Evolutionary conservation across 169 alveolate species (phyloP).

Genomic region (Eimeria acervulina): DNA sequence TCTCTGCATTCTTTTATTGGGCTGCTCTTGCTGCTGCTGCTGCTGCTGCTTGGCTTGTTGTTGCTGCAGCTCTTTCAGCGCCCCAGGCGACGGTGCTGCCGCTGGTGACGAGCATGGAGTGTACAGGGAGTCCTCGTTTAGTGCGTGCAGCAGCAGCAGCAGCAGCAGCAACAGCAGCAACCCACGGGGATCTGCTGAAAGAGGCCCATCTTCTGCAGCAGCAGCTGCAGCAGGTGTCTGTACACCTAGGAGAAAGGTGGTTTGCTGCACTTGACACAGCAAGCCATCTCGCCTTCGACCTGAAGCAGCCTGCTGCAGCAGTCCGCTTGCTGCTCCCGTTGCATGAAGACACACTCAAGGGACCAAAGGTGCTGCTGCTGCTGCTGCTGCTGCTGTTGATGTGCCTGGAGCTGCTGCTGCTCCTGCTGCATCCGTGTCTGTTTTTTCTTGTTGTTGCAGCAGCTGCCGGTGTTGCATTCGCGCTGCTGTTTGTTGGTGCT

Average conservation of each 20-base stretch:
- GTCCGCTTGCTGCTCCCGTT: slow-evolving; percentile 87
- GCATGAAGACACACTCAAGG: slow-evolving; percentile 89
- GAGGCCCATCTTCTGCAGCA: slow-evolving; percentile 91
- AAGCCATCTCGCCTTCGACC: slow-evolving; percentile 89
- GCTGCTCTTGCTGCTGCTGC: not conserved
- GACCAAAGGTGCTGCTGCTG: slow-evolving; percentile 88
- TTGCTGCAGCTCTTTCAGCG: not conserved
- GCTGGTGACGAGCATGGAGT: not conserved
- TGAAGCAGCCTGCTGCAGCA: slow-evolving; percentile 89
- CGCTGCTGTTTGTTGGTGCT: not conserved
- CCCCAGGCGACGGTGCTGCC: slow-evolving; percentile 30
- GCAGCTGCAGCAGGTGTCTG: slow-evolving; percentile 93
- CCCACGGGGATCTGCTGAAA: slow-evolving; percentile 84
- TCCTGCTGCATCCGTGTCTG: not conserved
- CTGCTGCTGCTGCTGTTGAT: not conserved
- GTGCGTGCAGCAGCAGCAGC: slow-evolving; percentile 80
- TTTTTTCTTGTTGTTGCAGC: not conserved
- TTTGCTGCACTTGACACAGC: slow-evolving; percentile 94
- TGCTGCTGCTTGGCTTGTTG: not conserved
- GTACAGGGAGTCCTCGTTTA: not conserved
- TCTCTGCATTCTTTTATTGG: too few species aligned
- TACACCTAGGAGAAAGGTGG: slow-evolving; percentile 94
- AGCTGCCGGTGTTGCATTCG: not conserved
- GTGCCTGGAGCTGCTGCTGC: not conserved
- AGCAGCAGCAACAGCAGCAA: not conserved